Evolutionary conservation across 495 filamentous ascomycete genomes (phyloP).

Genomic region (Massariosphaeria phaeospora): DNA sequence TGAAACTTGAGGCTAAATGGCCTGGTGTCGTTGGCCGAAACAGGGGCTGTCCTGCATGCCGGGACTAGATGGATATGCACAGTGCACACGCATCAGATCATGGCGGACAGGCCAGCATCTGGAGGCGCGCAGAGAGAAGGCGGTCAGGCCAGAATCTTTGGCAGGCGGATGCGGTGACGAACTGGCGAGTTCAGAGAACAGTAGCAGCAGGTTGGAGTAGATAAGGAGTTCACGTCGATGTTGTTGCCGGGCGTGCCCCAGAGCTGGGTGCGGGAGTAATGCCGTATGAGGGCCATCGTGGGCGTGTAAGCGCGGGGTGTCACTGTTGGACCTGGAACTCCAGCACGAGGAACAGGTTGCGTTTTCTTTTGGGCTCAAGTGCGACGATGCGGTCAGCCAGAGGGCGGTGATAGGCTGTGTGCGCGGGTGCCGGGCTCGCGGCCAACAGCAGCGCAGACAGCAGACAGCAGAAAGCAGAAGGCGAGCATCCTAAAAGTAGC

Average conservation of each 20-base stretch:
- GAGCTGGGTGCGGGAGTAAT: too few relatives aligned
- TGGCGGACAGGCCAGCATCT: not conserved
- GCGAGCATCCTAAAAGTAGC: constrained; percentile 25
- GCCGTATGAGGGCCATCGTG: too few relatives aligned
- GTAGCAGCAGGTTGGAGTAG: too few relatives aligned
- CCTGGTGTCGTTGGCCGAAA: constrained; percentile 13
- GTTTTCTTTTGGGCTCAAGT: not conserved
- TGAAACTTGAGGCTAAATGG: constrained; percentile 33
- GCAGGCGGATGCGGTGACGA: too few relatives aligned
- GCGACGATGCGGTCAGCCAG: constrained; percentile 7
- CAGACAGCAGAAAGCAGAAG: too few relatives aligned
- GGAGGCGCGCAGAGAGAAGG: constrained; percentile 9
- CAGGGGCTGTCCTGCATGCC: constrained; percentile 18
- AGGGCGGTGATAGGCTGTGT: constrained; percentile 9
- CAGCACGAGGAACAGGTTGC: too few relatives aligned
- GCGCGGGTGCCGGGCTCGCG: not conserved
- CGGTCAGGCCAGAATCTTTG: constrained; percentile 5
- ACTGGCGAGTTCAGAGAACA: too few relatives aligned
- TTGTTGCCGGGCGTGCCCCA: too few relatives aligned
- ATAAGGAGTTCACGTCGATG: too few relatives aligned
- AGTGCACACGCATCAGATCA: constrained; percentile 28
- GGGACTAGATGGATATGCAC: constrained; percentile 22
- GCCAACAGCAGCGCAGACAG: constrained; percentile 10
- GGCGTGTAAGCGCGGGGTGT: too few relatives aligned
- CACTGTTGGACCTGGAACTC: too few relatives aligned